A percentile compares a stretch with the other conserved stretches of the same genome.
Conservation (phyloP, 2,329 filamentous ascomycete species). For the Trichoderma polysporum region DNA sequence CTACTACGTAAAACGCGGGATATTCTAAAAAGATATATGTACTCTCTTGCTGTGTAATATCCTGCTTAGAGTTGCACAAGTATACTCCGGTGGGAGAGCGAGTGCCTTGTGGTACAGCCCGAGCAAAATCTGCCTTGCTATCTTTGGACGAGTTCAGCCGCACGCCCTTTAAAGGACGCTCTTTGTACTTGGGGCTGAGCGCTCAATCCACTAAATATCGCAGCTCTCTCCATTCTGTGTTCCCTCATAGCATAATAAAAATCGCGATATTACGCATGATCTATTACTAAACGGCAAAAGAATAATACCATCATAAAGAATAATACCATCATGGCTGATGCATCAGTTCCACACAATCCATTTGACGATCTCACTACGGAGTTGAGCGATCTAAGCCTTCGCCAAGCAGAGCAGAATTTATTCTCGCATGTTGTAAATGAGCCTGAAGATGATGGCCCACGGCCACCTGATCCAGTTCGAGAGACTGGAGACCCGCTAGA, state of each 20-base stretch:
- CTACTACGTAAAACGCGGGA: not conserved
- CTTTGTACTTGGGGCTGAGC: not conserved
- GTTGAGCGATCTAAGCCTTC: not conserved
- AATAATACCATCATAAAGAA: not conserved
- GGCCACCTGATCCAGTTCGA: not conserved
- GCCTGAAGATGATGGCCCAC: not conserved
- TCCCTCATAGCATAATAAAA: not conserved
- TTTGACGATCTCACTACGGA: not conserved
- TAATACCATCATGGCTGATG: not conserved
- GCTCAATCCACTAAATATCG: slow-evolving; percentile 2
- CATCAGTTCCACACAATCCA: not conserved
- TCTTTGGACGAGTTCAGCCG: not conserved
- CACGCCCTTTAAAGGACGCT: no score
- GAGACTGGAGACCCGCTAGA: slow-evolving; percentile 26
- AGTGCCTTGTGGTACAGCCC: not conserved
- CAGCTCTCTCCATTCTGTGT: not conserved
- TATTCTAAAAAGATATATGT: not conserved
- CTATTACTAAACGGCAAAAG: not conserved
- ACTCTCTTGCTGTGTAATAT: not conserved
- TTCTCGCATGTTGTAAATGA: not conserved
- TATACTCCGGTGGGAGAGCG: no score
- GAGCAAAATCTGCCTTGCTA: slow-evolving; percentile 6
- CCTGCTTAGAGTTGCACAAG: no score
- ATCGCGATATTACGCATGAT: no score
- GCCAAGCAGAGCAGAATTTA: not conserved